Evolutionary conservation across 176 grass and related monocot species (phyloP).

Genomic region (Eragrostis curvula): DNA sequence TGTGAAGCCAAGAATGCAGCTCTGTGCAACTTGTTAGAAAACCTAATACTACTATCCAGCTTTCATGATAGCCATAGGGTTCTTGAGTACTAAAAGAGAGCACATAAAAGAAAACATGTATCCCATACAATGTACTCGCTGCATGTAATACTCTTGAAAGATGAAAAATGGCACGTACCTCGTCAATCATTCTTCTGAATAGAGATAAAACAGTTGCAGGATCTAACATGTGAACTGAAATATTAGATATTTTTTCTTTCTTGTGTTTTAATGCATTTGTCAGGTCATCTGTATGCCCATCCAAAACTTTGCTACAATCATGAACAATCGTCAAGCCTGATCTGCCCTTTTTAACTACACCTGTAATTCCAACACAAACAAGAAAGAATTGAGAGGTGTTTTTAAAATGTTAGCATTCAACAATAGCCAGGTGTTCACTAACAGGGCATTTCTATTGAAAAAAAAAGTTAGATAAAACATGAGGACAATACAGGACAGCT

Average conservation of each 20-base stretch:
- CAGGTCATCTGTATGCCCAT: constrained; percentile 67
- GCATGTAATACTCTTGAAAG: constrained; percentile 14
- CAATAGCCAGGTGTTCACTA: not conserved
- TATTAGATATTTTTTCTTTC: constrained; percentile 61
- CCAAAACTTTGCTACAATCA: constrained; percentile 75
- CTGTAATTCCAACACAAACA: constrained; percentile 61
- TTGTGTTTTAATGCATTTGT: constrained; percentile 64
- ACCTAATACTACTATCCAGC: not conserved
- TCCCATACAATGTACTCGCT: constrained; percentile 18
- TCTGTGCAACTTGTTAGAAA: not conserved
- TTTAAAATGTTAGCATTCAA: constrained; percentile 26
- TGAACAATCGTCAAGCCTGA: constrained; percentile 62
- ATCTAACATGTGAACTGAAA: constrained; percentile 55
- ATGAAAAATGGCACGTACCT: constrained; percentile 55
- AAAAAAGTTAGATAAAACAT: constrained; percentile 6
- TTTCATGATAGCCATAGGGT: not conserved
- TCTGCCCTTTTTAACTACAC: constrained; percentile 83
- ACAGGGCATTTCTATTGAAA: not conserved
- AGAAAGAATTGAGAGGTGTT: constrained; percentile 1
- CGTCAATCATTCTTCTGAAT: constrained; percentile 82
- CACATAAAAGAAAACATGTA: not conserved
- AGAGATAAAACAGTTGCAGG: constrained; percentile 69
- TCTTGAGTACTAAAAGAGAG: not conserved
- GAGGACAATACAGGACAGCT: constrained; percentile 4
- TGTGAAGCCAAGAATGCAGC: not conserved